These are phyloP conservation scores for Sclerospora graminicola DNA, from an alignment of 352 stramenopile species.

Conservation along the genomic window DNA sequence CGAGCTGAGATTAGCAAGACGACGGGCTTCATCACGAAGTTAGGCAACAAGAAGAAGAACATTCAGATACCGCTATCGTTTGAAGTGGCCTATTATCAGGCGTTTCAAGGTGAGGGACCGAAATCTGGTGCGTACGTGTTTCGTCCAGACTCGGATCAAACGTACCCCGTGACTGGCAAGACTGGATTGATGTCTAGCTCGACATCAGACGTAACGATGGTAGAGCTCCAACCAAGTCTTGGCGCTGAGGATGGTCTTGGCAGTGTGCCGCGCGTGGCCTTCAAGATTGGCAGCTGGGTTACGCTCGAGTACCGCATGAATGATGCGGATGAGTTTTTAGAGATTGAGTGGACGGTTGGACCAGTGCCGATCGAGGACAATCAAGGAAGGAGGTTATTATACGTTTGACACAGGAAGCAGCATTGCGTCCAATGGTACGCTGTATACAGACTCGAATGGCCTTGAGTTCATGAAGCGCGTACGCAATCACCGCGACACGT, in stretches of 20 bases:
- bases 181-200: neutral
- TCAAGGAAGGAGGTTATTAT: slow-evolving; percentile 95
- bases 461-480: slow-evolving; percentile 89
- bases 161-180: slow-evolving; percentile 29
- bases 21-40: slow-evolving; percentile 41
- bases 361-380: slow-evolving; percentile 62
- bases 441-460: slow-evolving; percentile 95
- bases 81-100: slow-evolving; percentile 55
- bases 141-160: slow-evolving; percentile 75
- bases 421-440: slow-evolving; percentile 39
- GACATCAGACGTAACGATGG: slow-evolving; percentile 19
- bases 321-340: slow-evolving; percentile 76
- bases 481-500: slow-evolving; percentile 83
- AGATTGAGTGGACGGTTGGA: slow-evolving; percentile 92
- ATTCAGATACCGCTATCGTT: slow-evolving; percentile 41
- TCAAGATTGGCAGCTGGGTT: slow-evolving; percentile 83
- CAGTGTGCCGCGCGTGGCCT: slow-evolving; percentile 42
- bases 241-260: slow-evolving; percentile 5
- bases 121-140: slow-evolving; percentile 97
- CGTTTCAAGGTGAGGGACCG: slow-evolving; percentile 43
- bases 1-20: slow-evolving; percentile 38
- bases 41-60: slow-evolving; percentile 67
- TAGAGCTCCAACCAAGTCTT: slow-evolving; percentile 34
- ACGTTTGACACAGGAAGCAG: slow-evolving; percentile 50
- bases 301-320: slow-evolving; percentile 87